Percentiles rank a stretch among this genome's conserved stretches.
These are phyloP conservation scores for Populus euphratica DNA, from an alignment of 345 rosid genomes.

Conservation along the genomic window DNA sequence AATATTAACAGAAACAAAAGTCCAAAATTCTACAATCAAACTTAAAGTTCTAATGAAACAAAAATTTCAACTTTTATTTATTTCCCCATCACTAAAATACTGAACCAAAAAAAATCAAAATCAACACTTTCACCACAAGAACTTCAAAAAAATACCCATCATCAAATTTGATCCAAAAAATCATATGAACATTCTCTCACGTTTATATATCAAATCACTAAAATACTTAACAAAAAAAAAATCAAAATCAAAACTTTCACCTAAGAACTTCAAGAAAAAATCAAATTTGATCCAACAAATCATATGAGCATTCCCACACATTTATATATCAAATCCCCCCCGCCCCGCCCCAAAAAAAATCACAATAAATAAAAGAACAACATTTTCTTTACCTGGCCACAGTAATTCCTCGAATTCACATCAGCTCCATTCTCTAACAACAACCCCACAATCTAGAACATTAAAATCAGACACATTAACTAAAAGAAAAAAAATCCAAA, in stretches of 20 bases:
- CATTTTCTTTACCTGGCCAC: constrained; percentile 69
- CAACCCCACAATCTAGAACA: constrained; percentile 62
- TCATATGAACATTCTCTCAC: background rate
- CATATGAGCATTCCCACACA: background rate
- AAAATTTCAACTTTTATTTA: background rate
- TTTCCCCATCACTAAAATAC: background rate
- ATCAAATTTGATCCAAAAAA: background rate
- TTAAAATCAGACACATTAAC: constrained; percentile 9
- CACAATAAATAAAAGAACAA: background rate
- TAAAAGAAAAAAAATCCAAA: background rate
- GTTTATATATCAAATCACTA: background rate
- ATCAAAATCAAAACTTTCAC: background rate
- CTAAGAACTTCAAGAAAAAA: background rate
- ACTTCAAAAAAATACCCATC: background rate
- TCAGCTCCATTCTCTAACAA: constrained; percentile 96
- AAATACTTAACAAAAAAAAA: background rate
- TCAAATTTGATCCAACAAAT: background rate
- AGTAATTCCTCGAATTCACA: constrained; percentile 92
- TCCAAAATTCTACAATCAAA: background rate
- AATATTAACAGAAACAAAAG: background rate
- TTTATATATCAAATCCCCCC: background rate
- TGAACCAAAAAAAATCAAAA: background rate
- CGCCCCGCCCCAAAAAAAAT: background rate
- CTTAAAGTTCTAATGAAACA: too few relatives aligned
- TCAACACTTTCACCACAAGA: background rate